A percentile compares a stretch with the other conserved stretches of the same genome.
Conservation (phyloP, 208 protist genomes). For the Wallacemonas sp. region DNA sequence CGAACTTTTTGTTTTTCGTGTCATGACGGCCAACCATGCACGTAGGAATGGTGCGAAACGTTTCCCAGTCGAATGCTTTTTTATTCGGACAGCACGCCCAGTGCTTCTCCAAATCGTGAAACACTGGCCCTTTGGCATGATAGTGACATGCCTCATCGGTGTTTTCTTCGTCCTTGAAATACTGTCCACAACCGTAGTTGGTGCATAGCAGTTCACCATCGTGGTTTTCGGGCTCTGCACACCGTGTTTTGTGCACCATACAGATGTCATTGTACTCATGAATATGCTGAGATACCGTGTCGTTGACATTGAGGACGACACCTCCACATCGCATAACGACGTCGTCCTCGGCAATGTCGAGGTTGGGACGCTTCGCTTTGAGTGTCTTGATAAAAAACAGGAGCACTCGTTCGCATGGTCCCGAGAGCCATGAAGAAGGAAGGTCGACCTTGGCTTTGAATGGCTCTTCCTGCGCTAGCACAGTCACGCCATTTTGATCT, state of each 20-base stretch:
- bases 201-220: slow-evolving; percentile 64
- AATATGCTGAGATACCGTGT: slow-evolving; percentile 40
- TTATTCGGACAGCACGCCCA: slow-evolving; percentile 74
- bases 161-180: slow-evolving; percentile 74
- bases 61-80: slow-evolving; percentile 84
- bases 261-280: slow-evolving; percentile 81
- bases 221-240: slow-evolving; percentile 13
- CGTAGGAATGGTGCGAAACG: slow-evolving; percentile 69
- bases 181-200: slow-evolving; percentile 78
- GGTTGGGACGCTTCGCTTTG: slow-evolving; percentile 28
- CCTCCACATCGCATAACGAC: slow-evolving; percentile 57
- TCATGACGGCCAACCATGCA: slow-evolving; percentile 58
- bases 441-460: slow-evolving; percentile 44
- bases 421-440: slow-evolving; percentile 35
- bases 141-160: slow-evolving; percentile 61
- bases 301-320: slow-evolving; percentile 41
- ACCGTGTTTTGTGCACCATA: slow-evolving; percentile 43
- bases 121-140: slow-evolving; percentile 70
- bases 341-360: slow-evolving; percentile 24
- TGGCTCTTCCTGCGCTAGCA: slow-evolving; percentile 29
- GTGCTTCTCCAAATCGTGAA: slow-evolving; percentile 86
- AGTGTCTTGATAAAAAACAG: slow-evolving; percentile 37
- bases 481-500: slow-evolving; percentile 29
- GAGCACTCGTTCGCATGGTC: slow-evolving; percentile 34
- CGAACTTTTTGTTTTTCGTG: slow-evolving; percentile 49